These are phyloP conservation scores for Pseudogymnoascus sp. DNA, from an alignment of 2,329 filamentous ascomycete species.

Conservation along the genomic window DNA sequence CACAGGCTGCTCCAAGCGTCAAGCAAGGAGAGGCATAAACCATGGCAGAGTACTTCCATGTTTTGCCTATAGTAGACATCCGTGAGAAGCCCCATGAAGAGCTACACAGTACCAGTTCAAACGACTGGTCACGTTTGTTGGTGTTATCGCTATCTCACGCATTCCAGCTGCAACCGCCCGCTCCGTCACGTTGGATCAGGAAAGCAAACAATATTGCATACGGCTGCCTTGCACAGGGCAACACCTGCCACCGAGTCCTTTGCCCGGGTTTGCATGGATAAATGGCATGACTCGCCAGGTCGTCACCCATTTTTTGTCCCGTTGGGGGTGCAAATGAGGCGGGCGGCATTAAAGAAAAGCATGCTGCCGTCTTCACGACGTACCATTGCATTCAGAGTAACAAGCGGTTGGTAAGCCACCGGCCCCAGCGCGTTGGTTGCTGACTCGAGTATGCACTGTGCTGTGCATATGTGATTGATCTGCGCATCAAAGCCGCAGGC, in stretches of 20 bases:
- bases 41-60: neutral
- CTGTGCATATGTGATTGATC: slow-evolving; percentile 3
- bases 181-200: neutral
- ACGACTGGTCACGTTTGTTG: slow-evolving; percentile 1
- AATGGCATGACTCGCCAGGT: neutral
- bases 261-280: neutral
- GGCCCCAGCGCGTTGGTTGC: neutral
- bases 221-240: neutral
- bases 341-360: neutral
- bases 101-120: neutral
- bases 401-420: neutral
- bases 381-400: neutral
- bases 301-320: neutral
- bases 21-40: neutral
- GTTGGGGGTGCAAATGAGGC: neutral
- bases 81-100: neutral
- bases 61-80: neutral
- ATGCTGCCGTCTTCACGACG: neutral
- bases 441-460: neutral
- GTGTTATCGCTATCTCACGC: slow-evolving; percentile 1
- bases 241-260: neutral
- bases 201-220: neutral
- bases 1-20: neutral
- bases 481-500: neutral
- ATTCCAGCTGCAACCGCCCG: neutral